phyloP scores from a whole-genome alignment of 306 rosid species.

The Cicer bijugum region DNA sequence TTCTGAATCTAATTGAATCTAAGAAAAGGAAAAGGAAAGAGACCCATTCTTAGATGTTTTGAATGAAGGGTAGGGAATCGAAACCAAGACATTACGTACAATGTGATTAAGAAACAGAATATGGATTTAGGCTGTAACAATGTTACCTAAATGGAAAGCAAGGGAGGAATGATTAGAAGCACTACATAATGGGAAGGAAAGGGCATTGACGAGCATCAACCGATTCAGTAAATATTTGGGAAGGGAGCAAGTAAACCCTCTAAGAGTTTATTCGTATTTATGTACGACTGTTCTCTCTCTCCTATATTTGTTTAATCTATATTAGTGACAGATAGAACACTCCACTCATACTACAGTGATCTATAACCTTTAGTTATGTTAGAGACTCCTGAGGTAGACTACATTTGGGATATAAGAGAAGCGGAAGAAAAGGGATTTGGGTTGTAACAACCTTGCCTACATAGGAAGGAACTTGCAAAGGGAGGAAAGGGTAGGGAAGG shows the following conservation, averaged over 20 bases:
- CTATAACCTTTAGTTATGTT: not conserved
- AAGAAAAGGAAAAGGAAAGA: slow-evolving; percentile 26
- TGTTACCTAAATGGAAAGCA: slow-evolving; percentile 10
- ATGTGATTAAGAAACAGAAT: not conserved
- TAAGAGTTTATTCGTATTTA: not conserved
- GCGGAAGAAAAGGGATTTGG: not conserved
- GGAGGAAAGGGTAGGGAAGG: not conserved
- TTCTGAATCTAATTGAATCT: slow-evolving; percentile 18
- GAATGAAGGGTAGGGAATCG: slow-evolving; percentile 20
- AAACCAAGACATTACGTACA: slow-evolving; percentile 13
- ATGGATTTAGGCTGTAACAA: slow-evolving; percentile 19
- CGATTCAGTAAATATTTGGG: not conserved
- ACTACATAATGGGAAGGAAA: slow-evolving; percentile 6
- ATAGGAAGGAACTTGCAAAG: not conserved
- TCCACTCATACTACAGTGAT: not conserved
- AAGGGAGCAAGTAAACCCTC: not conserved
- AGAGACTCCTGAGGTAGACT: slow-evolving; percentile 9
- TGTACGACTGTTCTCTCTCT: not conserved
- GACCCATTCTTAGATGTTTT: not conserved
- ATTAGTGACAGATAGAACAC: not conserved
- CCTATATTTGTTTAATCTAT: not conserved
- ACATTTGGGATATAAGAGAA: not conserved
- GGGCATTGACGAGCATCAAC: not conserved
- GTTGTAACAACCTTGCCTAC: not conserved
- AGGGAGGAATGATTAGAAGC: slow-evolving; percentile 12